Conservation (phyloP, 2,329 filamentous ascomycete genomes). For the Claviceps monticola region DNA sequence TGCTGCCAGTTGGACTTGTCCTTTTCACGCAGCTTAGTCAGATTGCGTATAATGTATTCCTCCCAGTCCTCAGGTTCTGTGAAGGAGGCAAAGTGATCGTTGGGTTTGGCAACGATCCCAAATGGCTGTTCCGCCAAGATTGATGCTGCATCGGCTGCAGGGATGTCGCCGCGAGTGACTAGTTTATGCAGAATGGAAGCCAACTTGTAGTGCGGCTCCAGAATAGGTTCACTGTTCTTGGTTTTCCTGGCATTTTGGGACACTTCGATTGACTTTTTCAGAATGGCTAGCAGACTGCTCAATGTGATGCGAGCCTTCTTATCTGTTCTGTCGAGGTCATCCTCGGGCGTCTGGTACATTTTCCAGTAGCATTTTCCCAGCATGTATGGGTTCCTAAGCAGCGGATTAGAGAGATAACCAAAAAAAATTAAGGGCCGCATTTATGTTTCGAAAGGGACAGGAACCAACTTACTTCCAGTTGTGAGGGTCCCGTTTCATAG, state of each 20-base stretch:
- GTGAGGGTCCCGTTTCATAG: slow-evolving; percentile 37
- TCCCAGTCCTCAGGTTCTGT: slow-evolving; percentile 44
- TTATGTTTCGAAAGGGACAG: neutral
- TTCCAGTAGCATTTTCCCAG: slow-evolving; percentile 50
- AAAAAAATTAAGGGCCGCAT: neutral
- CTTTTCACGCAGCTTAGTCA: slow-evolving; percentile 45
- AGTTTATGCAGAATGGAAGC: slow-evolving; percentile 72
- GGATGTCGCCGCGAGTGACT: slow-evolving; percentile 40
- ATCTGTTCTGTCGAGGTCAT: slow-evolving; percentile 31
- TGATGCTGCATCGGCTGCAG: slow-evolving; percentile 33
- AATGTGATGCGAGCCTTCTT: slow-evolving; percentile 17
- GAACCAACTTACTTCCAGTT: slow-evolving; percentile 39
- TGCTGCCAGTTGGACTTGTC: slow-evolving; percentile 96
- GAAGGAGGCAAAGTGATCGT: slow-evolving; percentile 22
- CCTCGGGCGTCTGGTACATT: slow-evolving; percentile 39
- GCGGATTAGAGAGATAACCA: slow-evolving; percentile 5
- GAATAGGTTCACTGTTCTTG: slow-evolving; percentile 56
- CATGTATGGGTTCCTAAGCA: slow-evolving; percentile 41
- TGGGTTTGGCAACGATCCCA: slow-evolving; percentile 22
- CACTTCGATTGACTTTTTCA: slow-evolving; percentile 37
- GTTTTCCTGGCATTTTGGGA: slow-evolving; percentile 39
- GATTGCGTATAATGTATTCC: slow-evolving; percentile 36
- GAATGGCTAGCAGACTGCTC: slow-evolving; percentile 29
- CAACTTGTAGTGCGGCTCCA: slow-evolving; percentile 90
- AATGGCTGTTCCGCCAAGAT: slow-evolving; percentile 44